These are phyloP conservation scores for Leccinum subrobustum DNA, from an alignment of 1,284 basidiomycete species.

Conservation along the genomic window DNA sequence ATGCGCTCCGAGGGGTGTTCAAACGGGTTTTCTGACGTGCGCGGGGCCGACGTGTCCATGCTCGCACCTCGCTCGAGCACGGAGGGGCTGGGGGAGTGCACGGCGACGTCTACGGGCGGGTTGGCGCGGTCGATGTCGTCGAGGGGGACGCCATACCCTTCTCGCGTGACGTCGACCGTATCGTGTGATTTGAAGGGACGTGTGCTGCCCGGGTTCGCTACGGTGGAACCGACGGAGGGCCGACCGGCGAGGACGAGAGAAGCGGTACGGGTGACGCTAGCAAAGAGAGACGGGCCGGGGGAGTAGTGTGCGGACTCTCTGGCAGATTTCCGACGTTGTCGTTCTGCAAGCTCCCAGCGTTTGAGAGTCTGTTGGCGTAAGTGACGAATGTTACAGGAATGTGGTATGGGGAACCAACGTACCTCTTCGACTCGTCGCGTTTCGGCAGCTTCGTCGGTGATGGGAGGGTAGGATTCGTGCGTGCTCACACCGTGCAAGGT, in stretches of 20 bases:
- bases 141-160: slow-evolving; percentile 43
- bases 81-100: slow-evolving; percentile 42
- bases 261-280: slow-evolving; percentile 54
- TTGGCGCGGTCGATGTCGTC: slow-evolving; percentile 46
- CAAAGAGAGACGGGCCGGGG: slow-evolving; percentile 47
- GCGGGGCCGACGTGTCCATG: slow-evolving; percentile 5
- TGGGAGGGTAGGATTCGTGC: slow-evolving; percentile 58
- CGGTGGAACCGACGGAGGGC: slow-evolving; percentile 27
- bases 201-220: slow-evolving; percentile 30
- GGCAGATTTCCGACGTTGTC: slow-evolving; percentile 62
- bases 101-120: slow-evolving; percentile 22
- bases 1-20: slow-evolving; percentile 41
- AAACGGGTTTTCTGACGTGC: slow-evolving; percentile 47
- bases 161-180: slow-evolving; percentile 37
- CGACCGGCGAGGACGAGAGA: slow-evolving; percentile 42
- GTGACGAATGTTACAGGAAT: too few relatives aligned
- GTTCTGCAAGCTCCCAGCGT: slow-evolving; percentile 72
- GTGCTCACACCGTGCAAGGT: slow-evolving; percentile 23
- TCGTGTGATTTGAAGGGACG: slow-evolving; percentile 50
- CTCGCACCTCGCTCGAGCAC: slow-evolving; percentile 23
- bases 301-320: slow-evolving; percentile 44
- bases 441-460: slow-evolving; percentile 60
- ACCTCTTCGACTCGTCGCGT: slow-evolving; percentile 71
- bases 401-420: slow-evolving; percentile 16
- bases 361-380: slow-evolving; percentile 54